These are phyloP conservation scores for Pythium periplocum DNA, from an alignment of 352 stramenopile genomes.

Conservation along the genomic window DNA sequence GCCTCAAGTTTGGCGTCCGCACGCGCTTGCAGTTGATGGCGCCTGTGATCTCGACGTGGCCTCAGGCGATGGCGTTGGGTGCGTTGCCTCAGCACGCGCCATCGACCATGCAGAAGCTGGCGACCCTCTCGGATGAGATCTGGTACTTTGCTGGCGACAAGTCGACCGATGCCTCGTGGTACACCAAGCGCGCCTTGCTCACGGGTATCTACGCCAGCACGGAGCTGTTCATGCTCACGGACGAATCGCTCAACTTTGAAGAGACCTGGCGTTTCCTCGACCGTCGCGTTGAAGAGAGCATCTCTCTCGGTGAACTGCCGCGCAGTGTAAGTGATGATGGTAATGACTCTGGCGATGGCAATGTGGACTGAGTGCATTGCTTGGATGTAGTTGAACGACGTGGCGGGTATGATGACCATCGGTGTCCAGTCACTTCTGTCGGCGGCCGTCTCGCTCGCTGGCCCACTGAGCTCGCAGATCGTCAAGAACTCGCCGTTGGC, in stretches of 20 bases:
- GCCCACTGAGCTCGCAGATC: conserved; percentile 57
- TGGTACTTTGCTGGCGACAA: conserved; percentile 87
- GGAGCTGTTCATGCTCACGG: conserved; percentile 83
- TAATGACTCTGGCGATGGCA: background rate
- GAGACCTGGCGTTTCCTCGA: conserved; percentile 84
- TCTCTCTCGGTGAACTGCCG: conserved; percentile 69
- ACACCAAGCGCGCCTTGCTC: conserved; percentile 79
- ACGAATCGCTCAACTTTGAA: conserved; percentile 62
- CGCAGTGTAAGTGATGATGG: conserved; percentile 55
- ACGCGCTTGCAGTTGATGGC: conserved; percentile 58
- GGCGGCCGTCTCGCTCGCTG: conserved; percentile 70
- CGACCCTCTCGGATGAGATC: conserved; percentile 72
- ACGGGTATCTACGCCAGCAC: conserved; percentile 76
- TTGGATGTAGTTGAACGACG: conserved; percentile 47
- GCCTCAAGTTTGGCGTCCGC: conserved; percentile 76
- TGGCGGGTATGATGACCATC: conserved; percentile 73
- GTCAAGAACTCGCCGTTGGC: conserved; percentile 62
- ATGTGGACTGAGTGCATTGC: background rate
- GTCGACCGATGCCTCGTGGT: conserved; percentile 81
- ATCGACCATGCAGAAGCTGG: conserved; percentile 65
- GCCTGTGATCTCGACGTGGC: conserved; percentile 56
- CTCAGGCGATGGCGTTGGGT: conserved; percentile 77
- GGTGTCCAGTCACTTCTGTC: conserved; percentile 75
- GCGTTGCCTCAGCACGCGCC: conserved; percentile 70
- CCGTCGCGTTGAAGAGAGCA: conserved; percentile 77